phyloP scores from a whole-genome alignment of 2,329 filamentous ascomycete species.

The Balansia obtecta region DNA sequence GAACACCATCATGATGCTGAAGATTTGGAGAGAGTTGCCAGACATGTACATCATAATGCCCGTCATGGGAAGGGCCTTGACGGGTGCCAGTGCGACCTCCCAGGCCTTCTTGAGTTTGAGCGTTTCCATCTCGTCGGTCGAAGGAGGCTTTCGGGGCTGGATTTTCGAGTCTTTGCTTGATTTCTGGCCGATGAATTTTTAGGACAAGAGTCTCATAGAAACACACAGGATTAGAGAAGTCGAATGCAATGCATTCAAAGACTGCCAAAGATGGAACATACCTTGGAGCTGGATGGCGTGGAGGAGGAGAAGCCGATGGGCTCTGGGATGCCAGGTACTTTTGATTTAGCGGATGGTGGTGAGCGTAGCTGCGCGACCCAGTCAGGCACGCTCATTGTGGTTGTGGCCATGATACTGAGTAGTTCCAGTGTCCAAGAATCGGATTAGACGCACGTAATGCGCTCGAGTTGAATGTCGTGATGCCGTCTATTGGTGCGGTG shows the following conservation, averaged over 20 bases:
- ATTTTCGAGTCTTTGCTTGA: constrained; percentile 37
- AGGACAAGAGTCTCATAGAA: not conserved
- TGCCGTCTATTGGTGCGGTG: not conserved
- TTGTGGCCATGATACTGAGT: constrained; percentile 15
- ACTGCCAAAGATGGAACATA: constrained; percentile 15
- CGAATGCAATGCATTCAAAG: too few relatives aligned
- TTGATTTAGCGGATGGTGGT: constrained; percentile 53
- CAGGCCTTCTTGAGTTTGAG: constrained; percentile 98
- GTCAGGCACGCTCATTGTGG: constrained; percentile 39
- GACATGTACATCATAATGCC: constrained; percentile 99
- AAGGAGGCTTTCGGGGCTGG: constrained; percentile 52
- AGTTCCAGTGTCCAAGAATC: not conserved
- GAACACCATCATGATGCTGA: constrained; percentile 99
- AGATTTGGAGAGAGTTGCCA: constrained; percentile 94
- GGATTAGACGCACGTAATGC: too few relatives aligned
- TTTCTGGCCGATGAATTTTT: constrained; percentile 23
- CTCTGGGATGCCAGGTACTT: constrained; percentile 60
- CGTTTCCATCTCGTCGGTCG: constrained; percentile 79
- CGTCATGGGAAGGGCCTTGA: constrained; percentile 95
- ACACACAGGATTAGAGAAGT: not conserved
- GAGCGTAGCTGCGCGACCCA: constrained; percentile 77
- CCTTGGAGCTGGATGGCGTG: constrained; percentile 45
- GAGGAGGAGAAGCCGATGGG: constrained; percentile 70
- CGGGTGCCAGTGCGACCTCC: constrained; percentile 87
- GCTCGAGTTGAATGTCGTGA: not conserved